Evolutionary conservation across 345 rosid genomes (phyloP), one percentile per base, ranked within the genome.

Genomic region (Gossypioides kirkii): DNA sequence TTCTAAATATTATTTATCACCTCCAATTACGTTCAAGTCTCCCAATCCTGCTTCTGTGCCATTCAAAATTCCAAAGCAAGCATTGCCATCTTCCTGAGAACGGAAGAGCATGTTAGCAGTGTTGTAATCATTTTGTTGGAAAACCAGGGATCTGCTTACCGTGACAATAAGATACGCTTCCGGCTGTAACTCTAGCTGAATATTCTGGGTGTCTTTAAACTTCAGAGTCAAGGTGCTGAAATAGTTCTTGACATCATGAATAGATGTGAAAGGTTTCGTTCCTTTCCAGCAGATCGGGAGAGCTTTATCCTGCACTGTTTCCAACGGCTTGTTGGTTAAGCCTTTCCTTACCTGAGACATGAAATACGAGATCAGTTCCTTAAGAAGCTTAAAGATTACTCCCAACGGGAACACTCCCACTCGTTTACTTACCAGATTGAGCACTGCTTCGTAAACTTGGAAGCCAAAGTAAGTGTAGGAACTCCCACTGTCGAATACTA

Each of bases 251-350:
- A 84, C 86, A 13, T 88, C 94, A 74, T 25, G 2, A 20, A 86
- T 38, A 28, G 88, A 76, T 77, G 88, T 86, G 74, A 86, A 68
- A 32, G 84, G 84, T 73, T 86, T 87, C 8, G 77, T 56, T 59
- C 84, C 95, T 86, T 89, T 92, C 99, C 98, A 95, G 85, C 99
- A 95, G 59, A 92, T 66, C 0, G 97, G 78, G 36, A 95, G 91
- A 76, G 91, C 81, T 63, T 60, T 74, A 67, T 92, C 99, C 49
- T 88, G 85, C 5, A 82, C 78, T 22, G 85, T 71, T 7, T 82
- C 84, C 54, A 94, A 71, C 12, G 86, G 80, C 85, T 82, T 89
- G 70, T 90, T 88, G 0, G 53, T 78, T 46, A 86, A 70, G 75
- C 81, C 80, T 55, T 60, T 73, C 78, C 11, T 84, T 18, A 90